Conservation (phyloP, 768 basidiomycete species). For the Pleurotus cornucopiae region DNA sequence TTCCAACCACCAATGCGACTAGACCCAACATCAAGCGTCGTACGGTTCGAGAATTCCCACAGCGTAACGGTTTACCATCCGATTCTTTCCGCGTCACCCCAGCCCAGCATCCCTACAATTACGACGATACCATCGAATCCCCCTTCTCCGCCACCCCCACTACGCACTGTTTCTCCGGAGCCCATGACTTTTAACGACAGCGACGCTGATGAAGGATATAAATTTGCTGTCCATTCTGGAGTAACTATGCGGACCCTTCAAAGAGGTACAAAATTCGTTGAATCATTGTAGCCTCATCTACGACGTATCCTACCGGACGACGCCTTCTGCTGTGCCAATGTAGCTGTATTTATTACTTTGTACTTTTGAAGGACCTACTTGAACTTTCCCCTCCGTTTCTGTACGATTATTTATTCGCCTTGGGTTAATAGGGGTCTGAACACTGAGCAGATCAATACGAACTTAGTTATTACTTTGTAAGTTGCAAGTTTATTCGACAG, state of each 20-base stretch:
- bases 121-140: conserved; percentile 1
- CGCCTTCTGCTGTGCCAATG: too few species aligned
- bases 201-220: background rate
- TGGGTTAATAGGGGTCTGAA: too few species aligned
- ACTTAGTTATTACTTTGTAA: too few species aligned
- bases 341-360: too few species aligned
- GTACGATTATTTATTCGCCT: too few species aligned
- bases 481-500: too few species aligned
- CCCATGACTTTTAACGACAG: background rate
- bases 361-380: too few species aligned
- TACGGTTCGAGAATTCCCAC: conserved; percentile 1
- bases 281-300: conserved; percentile 9
- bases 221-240: conserved; percentile 9
- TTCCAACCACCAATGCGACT: background rate
- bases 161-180: background rate
- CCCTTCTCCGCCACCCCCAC: background rate
- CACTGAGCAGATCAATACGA: too few species aligned
- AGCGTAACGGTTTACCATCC: conserved; percentile 5
- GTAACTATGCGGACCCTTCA: conserved; percentile 10
- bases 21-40: conserved; percentile 2
- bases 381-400: too few species aligned
- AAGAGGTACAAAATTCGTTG: conserved; percentile 14
- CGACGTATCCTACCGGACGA: too few species aligned
- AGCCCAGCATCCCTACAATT: conserved; percentile 6
- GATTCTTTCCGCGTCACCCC: conserved; percentile 3